Conservation (phyloP, 495 filamentous ascomycete species). For the Aspergillus coremiiformis region DNA sequence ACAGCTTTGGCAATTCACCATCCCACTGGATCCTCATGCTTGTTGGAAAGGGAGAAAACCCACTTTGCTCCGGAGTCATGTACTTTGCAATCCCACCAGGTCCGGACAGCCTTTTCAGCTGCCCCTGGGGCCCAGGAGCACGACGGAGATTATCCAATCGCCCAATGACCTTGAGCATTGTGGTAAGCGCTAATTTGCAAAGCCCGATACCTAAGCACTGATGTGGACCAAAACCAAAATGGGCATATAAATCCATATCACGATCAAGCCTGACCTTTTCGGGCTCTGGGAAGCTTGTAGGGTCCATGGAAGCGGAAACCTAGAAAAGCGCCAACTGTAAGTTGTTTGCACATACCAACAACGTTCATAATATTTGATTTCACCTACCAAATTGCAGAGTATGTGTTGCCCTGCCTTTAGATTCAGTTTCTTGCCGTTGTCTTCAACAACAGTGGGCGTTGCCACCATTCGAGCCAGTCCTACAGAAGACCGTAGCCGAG, state of each 20-base stretch:
- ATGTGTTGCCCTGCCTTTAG: conserved; percentile 42
- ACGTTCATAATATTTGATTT: no score
- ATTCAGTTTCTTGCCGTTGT: conserved; percentile 32
- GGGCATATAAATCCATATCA: conserved; percentile 55
- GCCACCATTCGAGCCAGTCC: conserved; percentile 44
- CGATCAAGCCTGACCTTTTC: conserved; percentile 55
- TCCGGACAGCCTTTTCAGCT: conserved; percentile 56
- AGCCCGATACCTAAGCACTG: conserved; percentile 50
- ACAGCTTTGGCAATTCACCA: conserved; percentile 27
- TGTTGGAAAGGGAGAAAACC: conserved; percentile 62
- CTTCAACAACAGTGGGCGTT: conserved; percentile 33
- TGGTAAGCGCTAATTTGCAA: conserved; percentile 51
- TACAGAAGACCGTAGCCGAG: conserved; percentile 49
- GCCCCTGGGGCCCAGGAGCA: conserved; percentile 57
- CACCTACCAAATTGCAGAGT: conserved; percentile 42
- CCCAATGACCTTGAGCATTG: conserved; percentile 52
- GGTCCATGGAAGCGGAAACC: conserved; percentile 49
- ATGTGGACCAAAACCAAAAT: conserved; percentile 55
- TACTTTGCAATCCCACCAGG: conserved; percentile 55
- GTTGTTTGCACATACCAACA: background rate
- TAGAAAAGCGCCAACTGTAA: conserved; percentile 8
- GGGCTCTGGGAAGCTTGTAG: conserved; percentile 57
- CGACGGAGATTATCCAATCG: conserved; percentile 51
- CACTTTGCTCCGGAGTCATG: conserved; percentile 62
- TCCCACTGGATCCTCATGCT: conserved; percentile 51